Evolutionary conservation across 306 rosid genomes (phyloP), one percentile per base, ranked within the genome.

Genomic region (Calophaca sinica): DNA sequence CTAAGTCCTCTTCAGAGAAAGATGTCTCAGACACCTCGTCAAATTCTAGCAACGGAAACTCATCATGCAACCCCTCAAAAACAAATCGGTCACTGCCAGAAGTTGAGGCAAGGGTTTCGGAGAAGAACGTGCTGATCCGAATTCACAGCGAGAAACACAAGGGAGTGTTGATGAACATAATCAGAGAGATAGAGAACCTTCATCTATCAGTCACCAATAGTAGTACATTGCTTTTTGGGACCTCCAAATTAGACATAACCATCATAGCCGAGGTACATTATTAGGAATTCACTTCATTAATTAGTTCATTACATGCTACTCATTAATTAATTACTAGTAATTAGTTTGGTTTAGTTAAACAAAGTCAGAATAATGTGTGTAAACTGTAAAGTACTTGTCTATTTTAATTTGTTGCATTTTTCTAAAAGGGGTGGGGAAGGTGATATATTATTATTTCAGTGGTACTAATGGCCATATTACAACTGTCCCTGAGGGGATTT

Each of bases 41-140:
- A 20, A 68, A 53, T 81, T 86, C 82, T 5, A 80, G 80, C 2
- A 78, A 80, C 2, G 71, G 76, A 13, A 74, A 74, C 55, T 80
- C 0, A 7, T 80, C 0, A 7, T 6, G 44, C 4, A 86, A 84
- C 12, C 72, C 53, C 51, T 78, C 64, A 11, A 79, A 78, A 7
- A 7, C 74, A 0, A 81, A 81, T 12, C 78, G 68, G 36, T 75
- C 78, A 4, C 68, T 89, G 52, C 84, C 87, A 0, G 86, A 93
- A 72, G 81, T 93, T 6, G 96, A 93, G 84, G 89, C 88, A 29
- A 88, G 78, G 68, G 86, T 93, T 41, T 83, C 86, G 36, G 89
- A 86, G 39, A 93, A 87, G 60, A 60, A 79, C 7, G 84, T 83
- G 39, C 29, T 83, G 53, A 76, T 79, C 12, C 66, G 84, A 36